phyloP scores from a whole-genome alignment of 2,329 filamentous ascomycete genomes.

The Neonectria ditissima region DNA sequence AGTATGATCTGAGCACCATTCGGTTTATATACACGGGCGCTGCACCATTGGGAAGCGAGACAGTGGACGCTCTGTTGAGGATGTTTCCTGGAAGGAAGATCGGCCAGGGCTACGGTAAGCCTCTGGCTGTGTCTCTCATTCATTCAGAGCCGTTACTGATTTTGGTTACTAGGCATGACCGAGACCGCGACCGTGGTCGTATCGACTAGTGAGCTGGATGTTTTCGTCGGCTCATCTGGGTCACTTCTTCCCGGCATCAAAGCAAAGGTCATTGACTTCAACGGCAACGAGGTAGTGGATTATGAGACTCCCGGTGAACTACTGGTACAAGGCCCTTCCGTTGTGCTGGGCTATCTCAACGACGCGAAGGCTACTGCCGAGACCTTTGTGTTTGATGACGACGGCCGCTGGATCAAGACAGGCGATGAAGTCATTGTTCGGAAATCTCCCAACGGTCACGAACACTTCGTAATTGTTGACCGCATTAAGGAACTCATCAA shows the following conservation, averaged over 20 bases:
- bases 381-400: slow-evolving; percentile 75
- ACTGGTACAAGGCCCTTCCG: slow-evolving; percentile 78
- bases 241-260: slow-evolving; percentile 71
- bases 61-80: slow-evolving; percentile 69
- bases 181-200: slow-evolving; percentile 77
- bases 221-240: slow-evolving; percentile 76
- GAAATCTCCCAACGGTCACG: slow-evolving; percentile 71
- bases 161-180: slow-evolving; percentile 69
- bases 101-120: slow-evolving; percentile 57
- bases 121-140: background rate
- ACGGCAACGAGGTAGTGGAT: slow-evolving; percentile 74
- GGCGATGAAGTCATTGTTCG: slow-evolving; percentile 83
- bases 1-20: slow-evolving; percentile 77
- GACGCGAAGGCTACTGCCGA: slow-evolving; percentile 85
- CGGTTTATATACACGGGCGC: slow-evolving; percentile 75
- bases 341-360: slow-evolving; percentile 85
- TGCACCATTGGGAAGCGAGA: slow-evolving; percentile 77
- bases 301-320: slow-evolving; percentile 83
- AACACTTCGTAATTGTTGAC: slow-evolving; percentile 87
- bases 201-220: slow-evolving; percentile 65
- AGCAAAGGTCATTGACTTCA: slow-evolving; percentile 71
- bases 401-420: slow-evolving; percentile 81
- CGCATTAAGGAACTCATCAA: slow-evolving; percentile 78
- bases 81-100: slow-evolving; percentile 73
- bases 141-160: background rate